A percentile compares a stretch with the other conserved stretches of the same genome.
phyloP scores from a whole-genome alignment of 176 grass and related monocot species.

The Avena atlantica region DNA sequence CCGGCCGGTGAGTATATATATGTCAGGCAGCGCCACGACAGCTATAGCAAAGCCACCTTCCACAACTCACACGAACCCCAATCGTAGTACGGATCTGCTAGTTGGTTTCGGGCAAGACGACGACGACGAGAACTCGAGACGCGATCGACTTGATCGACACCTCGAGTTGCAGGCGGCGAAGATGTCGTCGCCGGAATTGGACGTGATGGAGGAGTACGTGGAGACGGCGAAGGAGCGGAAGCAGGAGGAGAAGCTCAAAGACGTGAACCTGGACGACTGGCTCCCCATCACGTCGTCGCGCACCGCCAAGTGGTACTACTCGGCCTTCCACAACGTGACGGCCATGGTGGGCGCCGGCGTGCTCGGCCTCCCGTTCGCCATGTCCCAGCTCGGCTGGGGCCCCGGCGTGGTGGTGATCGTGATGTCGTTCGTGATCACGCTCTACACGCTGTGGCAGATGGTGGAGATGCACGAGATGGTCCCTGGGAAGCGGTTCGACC shows the following conservation, averaged over 20 bases:
- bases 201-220: background rate
- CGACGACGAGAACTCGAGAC: background rate
- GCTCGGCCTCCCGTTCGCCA: constrained; percentile 65
- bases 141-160: background rate
- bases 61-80: background rate
- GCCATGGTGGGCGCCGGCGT: constrained; percentile 78
- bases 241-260: background rate
- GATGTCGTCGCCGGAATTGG: constrained; percentile 22
- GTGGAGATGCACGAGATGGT: constrained; percentile 89
- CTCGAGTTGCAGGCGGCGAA: background rate
- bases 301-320: constrained; percentile 84
- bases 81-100: background rate
- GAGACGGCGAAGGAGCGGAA: background rate
- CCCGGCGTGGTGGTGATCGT: background rate
- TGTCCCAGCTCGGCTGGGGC: constrained; percentile 58
- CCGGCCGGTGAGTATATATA: background rate
- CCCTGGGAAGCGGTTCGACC: constrained; percentile 73
- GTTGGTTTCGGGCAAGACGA: background rate
- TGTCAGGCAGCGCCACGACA: background rate
- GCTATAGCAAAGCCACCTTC: background rate
- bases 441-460: constrained; percentile 91
- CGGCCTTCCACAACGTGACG: constrained; percentile 81
- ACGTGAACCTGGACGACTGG: constrained; percentile 54
- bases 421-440: constrained; percentile 52
- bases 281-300: constrained; percentile 72